Conservation (phyloP, 805 yeast species). For the Lipomyces starkeyi region DNA sequence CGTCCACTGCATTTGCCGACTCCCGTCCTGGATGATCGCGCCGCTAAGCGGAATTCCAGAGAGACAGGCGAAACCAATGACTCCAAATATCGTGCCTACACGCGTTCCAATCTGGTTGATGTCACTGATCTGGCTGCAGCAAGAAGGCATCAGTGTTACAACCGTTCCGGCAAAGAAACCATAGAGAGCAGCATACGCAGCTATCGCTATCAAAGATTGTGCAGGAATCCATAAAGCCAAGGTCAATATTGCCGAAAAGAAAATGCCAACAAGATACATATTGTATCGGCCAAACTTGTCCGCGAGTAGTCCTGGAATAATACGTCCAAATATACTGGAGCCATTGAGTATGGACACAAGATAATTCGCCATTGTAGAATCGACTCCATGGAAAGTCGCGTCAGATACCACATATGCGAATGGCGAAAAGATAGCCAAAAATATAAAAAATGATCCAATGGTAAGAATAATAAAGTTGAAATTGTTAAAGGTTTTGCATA, state of each 20-base stretch:
- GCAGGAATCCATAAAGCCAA: slow-evolving; percentile 37
- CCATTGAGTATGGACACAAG: slow-evolving; percentile 47
- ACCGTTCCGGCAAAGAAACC: slow-evolving; percentile 46
- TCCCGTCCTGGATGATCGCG: slow-evolving; percentile 17
- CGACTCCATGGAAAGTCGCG: slow-evolving; percentile 38
- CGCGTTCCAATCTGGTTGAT: slow-evolving; percentile 41
- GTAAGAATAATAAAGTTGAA: neutral
- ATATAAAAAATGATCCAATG: slow-evolving; percentile 9
- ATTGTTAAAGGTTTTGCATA: slow-evolving; percentile 9
- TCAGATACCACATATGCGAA: slow-evolving; percentile 44
- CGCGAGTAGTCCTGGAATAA: slow-evolving; percentile 55
- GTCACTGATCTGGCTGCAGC: slow-evolving; percentile 41
- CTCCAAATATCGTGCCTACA: slow-evolving; percentile 67
- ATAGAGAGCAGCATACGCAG: slow-evolving; percentile 42
- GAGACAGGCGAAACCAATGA: slow-evolving; percentile 57
- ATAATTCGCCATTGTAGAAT: slow-evolving; percentile 36
- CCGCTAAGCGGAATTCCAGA: slow-evolving; percentile 44
- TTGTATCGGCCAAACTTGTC: slow-evolving; percentile 57
- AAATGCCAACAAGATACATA: slow-evolving; percentile 43
- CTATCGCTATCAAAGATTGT: slow-evolving; percentile 33
- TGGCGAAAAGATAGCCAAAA: slow-evolving; percentile 41
- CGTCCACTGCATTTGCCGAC: slow-evolving; percentile 15
- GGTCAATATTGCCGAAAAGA: slow-evolving; percentile 42
- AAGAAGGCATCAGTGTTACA: slow-evolving; percentile 44
- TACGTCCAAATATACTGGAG: slow-evolving; percentile 54